Evolutionary conservation across 805 yeast species (phyloP).

Genomic region (Lipomyces kockii): DNA sequence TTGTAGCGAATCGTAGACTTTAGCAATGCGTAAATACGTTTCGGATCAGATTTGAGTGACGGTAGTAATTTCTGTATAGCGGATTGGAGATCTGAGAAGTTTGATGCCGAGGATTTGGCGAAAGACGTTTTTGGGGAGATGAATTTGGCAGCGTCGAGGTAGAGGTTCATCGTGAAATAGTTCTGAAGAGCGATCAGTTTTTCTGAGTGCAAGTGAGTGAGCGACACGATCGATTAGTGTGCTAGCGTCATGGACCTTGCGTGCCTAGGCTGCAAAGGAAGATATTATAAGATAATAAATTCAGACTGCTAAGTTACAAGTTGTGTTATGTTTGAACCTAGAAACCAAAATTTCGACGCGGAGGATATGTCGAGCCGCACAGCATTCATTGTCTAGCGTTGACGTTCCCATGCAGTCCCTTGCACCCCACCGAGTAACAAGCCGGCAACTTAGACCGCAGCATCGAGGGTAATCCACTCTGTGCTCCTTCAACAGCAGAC

Average conservation of each 20-base stretch:
- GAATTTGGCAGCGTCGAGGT: constrained; percentile 35
- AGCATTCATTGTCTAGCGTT: neutral
- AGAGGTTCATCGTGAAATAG: constrained; percentile 32
- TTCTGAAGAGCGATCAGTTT: no score
- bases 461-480: no score
- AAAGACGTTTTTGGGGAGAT: constrained; percentile 23
- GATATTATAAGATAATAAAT: neutral
- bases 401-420: neutral
- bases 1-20: constrained; percentile 75
- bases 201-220: no score
- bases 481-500: no score
- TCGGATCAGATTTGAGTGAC: constrained; percentile 65
- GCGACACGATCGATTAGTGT: no score
- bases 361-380: neutral
- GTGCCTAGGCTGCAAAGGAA: neutral
- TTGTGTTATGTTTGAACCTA: neutral
- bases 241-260: neutral
- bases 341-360: neutral
- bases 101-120: constrained; percentile 2
- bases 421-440: no score
- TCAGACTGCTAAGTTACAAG: neutral
- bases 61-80: constrained; percentile 9
- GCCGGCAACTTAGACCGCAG: no score
- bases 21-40: constrained; percentile 84
- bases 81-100: constrained; percentile 15